Conservation (phyloP, 495 filamentous ascomycete genomes). For the Xeromyces bisporus region DNA sequence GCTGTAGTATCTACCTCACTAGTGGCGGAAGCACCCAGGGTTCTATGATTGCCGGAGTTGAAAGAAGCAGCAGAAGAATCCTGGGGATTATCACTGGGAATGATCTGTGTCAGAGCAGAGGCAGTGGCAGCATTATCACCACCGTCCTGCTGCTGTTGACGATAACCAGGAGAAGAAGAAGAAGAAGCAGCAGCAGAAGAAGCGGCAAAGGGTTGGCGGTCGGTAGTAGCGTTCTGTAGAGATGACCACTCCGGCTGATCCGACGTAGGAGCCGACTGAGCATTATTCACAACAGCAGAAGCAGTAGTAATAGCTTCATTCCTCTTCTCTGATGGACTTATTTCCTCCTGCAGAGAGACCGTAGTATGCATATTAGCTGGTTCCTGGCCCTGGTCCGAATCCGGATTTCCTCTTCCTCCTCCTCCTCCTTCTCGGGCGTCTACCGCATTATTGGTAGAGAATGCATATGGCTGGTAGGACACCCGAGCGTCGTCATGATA, state of each 20-base stretch:
- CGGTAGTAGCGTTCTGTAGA: too few species aligned
- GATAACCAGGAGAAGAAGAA: not conserved
- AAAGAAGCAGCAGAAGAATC: too few species aligned
- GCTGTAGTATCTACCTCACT: slow-evolving; percentile 18
- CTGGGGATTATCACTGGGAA: slow-evolving; percentile 24
- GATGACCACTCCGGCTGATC: too few species aligned
- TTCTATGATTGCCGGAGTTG: slow-evolving; percentile 34
- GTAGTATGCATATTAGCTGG: slow-evolving; percentile 16
- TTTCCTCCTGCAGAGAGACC: slow-evolving; percentile 7
- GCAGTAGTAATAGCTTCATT: slow-evolving; percentile 1
- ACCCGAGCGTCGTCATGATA: slow-evolving; percentile 1
- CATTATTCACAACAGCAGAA: too few species aligned
- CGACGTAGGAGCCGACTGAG: not conserved
- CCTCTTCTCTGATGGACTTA: slow-evolving; percentile 5
- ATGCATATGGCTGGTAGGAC: not conserved
- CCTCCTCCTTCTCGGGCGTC: slow-evolving; percentile 5
- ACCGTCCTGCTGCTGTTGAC: slow-evolving; percentile 5
- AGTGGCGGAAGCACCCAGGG: slow-evolving; percentile 21
- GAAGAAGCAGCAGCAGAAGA: too few species aligned
- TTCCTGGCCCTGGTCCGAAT: slow-evolving; percentile 11
- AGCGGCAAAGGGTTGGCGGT: too few species aligned
- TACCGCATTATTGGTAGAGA: not conserved
- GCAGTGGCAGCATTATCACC: slow-evolving; percentile 18
- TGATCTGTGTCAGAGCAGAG: slow-evolving; percentile 17
- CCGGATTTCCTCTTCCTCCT: slow-evolving; percentile 8